Evolutionary conservation across 1,284 basidiomycete species (phyloP), one percentile per base, ranked within the genome.

Genomic region (Lentinula novae-zelandiae): DNA sequence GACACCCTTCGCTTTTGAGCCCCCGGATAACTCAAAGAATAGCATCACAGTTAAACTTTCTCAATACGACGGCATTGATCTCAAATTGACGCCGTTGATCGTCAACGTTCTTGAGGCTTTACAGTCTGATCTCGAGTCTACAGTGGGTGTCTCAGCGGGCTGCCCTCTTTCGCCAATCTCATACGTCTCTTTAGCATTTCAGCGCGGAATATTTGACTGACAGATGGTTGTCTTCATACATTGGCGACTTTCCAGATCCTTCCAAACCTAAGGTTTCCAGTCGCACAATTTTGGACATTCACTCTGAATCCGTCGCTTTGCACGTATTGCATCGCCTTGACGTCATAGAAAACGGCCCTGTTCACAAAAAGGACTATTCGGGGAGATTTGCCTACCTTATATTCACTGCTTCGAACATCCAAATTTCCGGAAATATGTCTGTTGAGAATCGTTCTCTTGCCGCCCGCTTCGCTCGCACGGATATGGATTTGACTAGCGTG

Each of bases 191-290:
- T 15, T 34, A 82, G 81, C 64, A 64, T 39, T 65, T 73, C 27
- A 74, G 78, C 40, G 75, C 80, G 15, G 83, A 84, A 63, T 69
- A 82, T 27, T 71, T 64, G 49, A 67, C 87, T 36, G 86, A 87
- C 61, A 68, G 68, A 13, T 66, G 83, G 56, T 69, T 84, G 67
- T 70, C 71, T 3, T 65, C 65, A 27, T 77, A 79, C 64, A 66
- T 83, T 17, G 67, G 68, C 49, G 65, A 63, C 42, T 69, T 78
- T 61, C 62, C 71, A 12, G 44, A 60, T 49, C 59, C 64, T 44
- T 58, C 62, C 13, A 63, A 63, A 46, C 58, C 60, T 1, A 48
- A 48, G 13, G 40, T 42, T 36, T n/a, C 62, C 65, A 27, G 69
- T 17, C 42, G 67, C 59, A 67, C 64, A 5, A 46, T 74, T 38